phyloP scores from a whole-genome alignment of 78 protist genomes.

The Dictyostelium discoideum region dicty_2.7 NC_007089.4:2302501-2303000 shows the following conservation, averaged over 20 bases:
- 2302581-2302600: conserved; percentile 25
- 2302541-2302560: conserved; percentile 71
- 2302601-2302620: conserved; percentile 58
- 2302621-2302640: conserved; percentile 35
- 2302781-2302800: conserved; percentile 13
- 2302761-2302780: conserved; percentile 49
- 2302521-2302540: conserved; percentile 45
- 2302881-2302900: conserved; percentile 9
- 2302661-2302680: not conserved
- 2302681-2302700: not conserved
- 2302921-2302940: not conserved
- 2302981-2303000: conserved; percentile 53
- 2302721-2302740: not conserved
- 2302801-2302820: not conserved
- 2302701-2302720: not conserved
- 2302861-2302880: conserved; percentile 3
- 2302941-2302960: conserved; percentile 25
- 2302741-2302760: conserved; percentile 50
- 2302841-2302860: conserved; percentile 31
- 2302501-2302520: conserved; percentile 35
- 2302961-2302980: conserved; percentile 37
- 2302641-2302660: not conserved
- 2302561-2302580: conserved; percentile 48
- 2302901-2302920: not conserved
- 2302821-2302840: conserved; percentile 43